Evolutionary conservation across 345 rosid genomes (phyloP), one percentile per base, ranked within the genome.

Genomic region (Ailanthus altissimus): DNA sequence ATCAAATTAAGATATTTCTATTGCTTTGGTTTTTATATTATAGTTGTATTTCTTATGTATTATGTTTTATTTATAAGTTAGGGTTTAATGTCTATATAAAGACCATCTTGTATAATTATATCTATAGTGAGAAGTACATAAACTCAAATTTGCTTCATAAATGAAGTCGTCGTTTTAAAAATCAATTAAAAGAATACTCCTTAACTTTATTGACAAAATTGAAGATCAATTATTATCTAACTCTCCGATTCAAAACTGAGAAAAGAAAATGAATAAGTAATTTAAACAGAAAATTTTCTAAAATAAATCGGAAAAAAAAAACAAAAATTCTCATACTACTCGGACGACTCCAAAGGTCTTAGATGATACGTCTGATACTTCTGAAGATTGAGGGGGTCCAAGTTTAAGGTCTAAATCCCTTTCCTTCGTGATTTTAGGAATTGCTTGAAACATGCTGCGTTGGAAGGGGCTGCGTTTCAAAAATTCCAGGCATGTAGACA

Each of bases 331-430:
- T 77, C 76, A 80, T 0, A 21, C 40, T 42, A 77, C 81, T n/a
- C 70, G 77, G 25, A 74, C 75, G 2, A 71, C 75, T 12, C 80
- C 78, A 15, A 78, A 77, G 49, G 36, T 43, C 67, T 79, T 72
- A 51, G 78, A 32, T 18, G 79, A 16, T 15, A 67, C 11, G 28
- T 68, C 50, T 10, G 49, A 32, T 53, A 45, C 54, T 16, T 21
- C 68, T 0, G 68, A 13, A 38, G 47, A 49, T 62, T 50, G 76
- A 1, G 76, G 80, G 18, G 80, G 75, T 42, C 78, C 79, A 46
- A 73, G 53, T 79, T 69, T 59, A 23, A 79, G 79, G 25, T 78
- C 82, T 18, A 60, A n/a, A 15, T 81, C 78, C 69, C 28, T 75
- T 38, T 62, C 43, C 49, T 26, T 54, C 57, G 71, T 58, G 15